Base-by-base conservation (phyloP, 768 basidiomycete species). In the Lentinus tigrinus region DNA sequence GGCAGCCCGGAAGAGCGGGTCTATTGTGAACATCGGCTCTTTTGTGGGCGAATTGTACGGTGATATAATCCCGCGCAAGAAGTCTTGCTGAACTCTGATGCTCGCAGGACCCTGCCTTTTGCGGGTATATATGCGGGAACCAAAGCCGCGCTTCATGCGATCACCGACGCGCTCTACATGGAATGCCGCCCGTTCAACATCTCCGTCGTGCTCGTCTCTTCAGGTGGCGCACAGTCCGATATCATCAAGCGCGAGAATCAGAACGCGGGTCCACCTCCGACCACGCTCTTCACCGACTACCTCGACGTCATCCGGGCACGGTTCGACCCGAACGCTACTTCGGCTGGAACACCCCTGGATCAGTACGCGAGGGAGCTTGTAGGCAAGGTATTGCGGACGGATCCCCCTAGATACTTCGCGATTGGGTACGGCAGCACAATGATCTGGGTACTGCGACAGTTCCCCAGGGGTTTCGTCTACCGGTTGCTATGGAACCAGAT, bases 21-120 rank as follows among this genome's bases (percentile, higher is more conserved):
- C 86, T 14, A 83, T 93, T 54, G 78, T 94, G 43, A 92, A 91
- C 62, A 81, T 92, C 27, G 89, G 90, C 13, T 91, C 89, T 8
- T 65, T 92, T 49, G 80, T 77, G 27, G 90, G 81, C 3, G 75
- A 83, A 34, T 71, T 81, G 88, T 88, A 68, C 65, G 83, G 74
- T 9, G 21, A 49, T n/a, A n/a, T 27, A 31, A 4, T n/a, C 13
- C 7, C 4, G 21, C 14, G 13, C 46, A 24, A 26, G 89, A 63
- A 78, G 72, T 23, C 16, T 48, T 44, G n/a, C 61, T 46, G 26
- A 26, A 19, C 13, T 21, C 14, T 6, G 21, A 36, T 28, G 46
- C 27, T 1, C 54, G 0, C 23, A 90, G 89, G 38, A 75, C 88
- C 0, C 83, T 84, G 0, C 88, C 91, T 0, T 93, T 89, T 88